Percentiles rank a stretch among this genome's conserved stretches.
phyloP scores from a whole-genome alignment of 2,329 filamentous ascomycete species.

The Trichoderma atrobrunneum region DNA sequence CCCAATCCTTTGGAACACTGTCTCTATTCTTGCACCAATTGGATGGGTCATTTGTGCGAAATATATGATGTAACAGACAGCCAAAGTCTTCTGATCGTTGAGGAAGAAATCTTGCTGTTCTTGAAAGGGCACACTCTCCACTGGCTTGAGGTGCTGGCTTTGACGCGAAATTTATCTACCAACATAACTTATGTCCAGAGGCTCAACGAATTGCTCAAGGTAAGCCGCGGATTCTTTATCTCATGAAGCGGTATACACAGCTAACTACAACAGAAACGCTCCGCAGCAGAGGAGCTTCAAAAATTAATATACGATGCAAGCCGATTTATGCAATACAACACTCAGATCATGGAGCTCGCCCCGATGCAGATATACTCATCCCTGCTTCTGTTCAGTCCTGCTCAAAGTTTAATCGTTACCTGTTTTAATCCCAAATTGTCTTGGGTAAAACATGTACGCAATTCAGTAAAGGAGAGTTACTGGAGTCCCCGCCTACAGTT shows the following conservation, averaged over 20 bases:
- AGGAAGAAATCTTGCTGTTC: not conserved
- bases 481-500: not conserved
- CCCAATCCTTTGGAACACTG: slow-evolving; percentile 20
- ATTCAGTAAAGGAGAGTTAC: not conserved
- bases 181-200: not conserved
- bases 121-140: not conserved
- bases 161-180: not conserved
- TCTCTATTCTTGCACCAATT: slow-evolving; percentile 24
- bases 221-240: not conserved
- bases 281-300: not conserved
- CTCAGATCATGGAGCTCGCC: not conserved
- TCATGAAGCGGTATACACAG: not conserved
- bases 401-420: not conserved
- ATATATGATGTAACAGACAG: not conserved
- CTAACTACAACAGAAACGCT: not conserved
- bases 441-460: not conserved
- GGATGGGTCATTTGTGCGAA: slow-evolving; percentile 24
- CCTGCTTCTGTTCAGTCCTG: not conserved
- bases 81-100: rapidly evolving
- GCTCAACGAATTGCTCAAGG: not conserved
- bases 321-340: not conserved
- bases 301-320: not conserved
- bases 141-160: slow-evolving; percentile 3
- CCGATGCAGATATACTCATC: not conserved
- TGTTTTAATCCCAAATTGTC: not conserved